Conservation (phyloP, 129 eudicot species). For the Saussurea involucrata region DNA sequence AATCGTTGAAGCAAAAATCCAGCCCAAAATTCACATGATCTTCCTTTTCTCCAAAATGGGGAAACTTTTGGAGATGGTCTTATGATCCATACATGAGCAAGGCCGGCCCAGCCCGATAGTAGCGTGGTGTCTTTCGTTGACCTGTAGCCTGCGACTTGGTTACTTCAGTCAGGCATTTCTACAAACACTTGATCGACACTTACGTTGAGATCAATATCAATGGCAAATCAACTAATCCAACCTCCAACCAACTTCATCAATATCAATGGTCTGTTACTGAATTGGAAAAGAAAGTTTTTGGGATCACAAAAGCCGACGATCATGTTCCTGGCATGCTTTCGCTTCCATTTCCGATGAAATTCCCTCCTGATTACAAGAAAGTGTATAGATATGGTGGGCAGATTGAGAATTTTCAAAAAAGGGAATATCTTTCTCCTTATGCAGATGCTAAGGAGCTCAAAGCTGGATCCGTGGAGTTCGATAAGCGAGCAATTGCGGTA, state of each 20-base stretch:
- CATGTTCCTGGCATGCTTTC: constrained; percentile 75
- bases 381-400: constrained; percentile 56
- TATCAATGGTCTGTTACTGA: constrained; percentile 73
- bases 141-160: background rate
- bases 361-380: constrained; percentile 68
- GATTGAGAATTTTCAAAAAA: constrained; percentile 71
- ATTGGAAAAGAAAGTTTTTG: constrained; percentile 58
- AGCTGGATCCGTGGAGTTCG: constrained; percentile 79
- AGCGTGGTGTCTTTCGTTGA: background rate
- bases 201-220: background rate
- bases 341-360: constrained; percentile 74
- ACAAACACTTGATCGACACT: constrained; percentile 10
- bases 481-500: constrained; percentile 94
- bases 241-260: constrained; percentile 17
- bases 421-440: constrained; percentile 82
- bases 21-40: no score
- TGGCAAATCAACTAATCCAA: constrained; percentile 29
- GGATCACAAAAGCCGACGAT: constrained; percentile 25
- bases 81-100: no score
- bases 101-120: background rate
- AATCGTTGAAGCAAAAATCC: no score
- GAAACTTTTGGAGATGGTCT: no score
- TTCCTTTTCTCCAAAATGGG: no score
- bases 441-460: constrained; percentile 76
- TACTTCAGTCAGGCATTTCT: constrained; percentile 6